These are phyloP conservation scores for Purpureocillium takamizusanense DNA, from an alignment of 2,329 filamentous ascomycete species.

Conservation along the genomic window DNA sequence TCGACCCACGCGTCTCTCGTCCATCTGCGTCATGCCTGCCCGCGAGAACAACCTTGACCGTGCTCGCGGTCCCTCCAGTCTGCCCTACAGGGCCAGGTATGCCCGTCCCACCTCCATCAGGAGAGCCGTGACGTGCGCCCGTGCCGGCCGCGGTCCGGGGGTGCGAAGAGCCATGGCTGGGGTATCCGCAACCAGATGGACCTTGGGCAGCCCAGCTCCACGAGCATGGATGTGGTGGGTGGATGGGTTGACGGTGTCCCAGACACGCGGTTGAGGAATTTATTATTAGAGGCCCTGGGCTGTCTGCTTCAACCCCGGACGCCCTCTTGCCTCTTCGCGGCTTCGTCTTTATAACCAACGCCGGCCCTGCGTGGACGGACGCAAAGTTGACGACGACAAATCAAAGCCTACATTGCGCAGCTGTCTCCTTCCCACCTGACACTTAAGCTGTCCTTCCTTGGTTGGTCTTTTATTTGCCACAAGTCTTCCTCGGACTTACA, in stretches of 20 bases:
- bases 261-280: slow-evolving; percentile 1
- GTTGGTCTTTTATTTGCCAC: no score
- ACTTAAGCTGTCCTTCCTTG: no score
- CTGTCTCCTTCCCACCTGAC: no score
- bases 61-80: no score
- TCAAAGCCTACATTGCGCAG: neutral
- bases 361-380: no score
- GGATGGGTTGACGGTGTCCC: neutral
- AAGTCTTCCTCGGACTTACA: no score
- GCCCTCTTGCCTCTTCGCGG: neutral
- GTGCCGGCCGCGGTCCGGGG: neutral
- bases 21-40: slow-evolving; percentile 1
- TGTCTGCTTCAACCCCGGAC: neutral
- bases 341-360: neutral
- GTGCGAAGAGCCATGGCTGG: neutral
- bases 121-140: slow-evolving; percentile 1
- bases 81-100: slow-evolving; percentile 1
- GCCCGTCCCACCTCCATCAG: neutral
- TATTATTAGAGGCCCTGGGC: slow-evolving; percentile 6
- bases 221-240: no score
- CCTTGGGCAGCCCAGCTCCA: neutral
- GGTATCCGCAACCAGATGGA: slow-evolving; percentile 7
- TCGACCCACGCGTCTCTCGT: neutral
- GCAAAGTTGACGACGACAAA: neutral
- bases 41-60: neutral